Base-by-base conservation (phyloP, 2,329 filamentous ascomycete species). In the Pseudonectria buxi region DNA sequence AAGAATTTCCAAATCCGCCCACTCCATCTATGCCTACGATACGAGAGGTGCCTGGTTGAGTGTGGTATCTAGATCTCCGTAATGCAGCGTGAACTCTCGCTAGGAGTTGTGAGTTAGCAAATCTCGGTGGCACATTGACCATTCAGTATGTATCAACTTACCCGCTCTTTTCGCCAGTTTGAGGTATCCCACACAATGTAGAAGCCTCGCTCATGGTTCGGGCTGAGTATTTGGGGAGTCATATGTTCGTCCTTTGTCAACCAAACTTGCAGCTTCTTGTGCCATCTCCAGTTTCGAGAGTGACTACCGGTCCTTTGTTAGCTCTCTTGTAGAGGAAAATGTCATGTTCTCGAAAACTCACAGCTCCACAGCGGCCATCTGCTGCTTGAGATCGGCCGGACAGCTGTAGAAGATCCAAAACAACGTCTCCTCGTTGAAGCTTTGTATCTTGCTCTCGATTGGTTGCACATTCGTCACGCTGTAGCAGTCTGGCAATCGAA, bases 391-490 rank as follows among this genome's bases (percentile, higher is more conserved):
- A 49, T 82, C 78, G 29, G 71, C 66, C 7, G 78, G 75, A 40
- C 74, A 79, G 57, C 74, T 79, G 57, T 83, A 82, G 51, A 83
- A 83, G 45, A 83, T 82, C 70, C 75, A 81, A 57, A 83, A 76
- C 31, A 83, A 60, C 0, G 78, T 81, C 57, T 83, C 78, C 44
- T 83, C 78, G 46, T 81, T 81, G 58, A 83, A 81, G 44, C 72
- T 80, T 27, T 67, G 66, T 32, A 82, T 78, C 57, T 82, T 82
- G 47, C 69, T 76, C 42, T 81, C 76, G 34, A 83, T 71, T 3
- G 75, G 69, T 45, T 79, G 76, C 16, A 81, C 76, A 42, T 83
- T 83, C 42, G 71, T 77, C 24, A 83, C 78, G 35, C 70, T 73
- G 51, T 83, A 83, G 57, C 78, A 83, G 30, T 83, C 78, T 0